Base-by-base conservation (phyloP, 768 basidiomycete species). In the Hygrophoropsis aurantiaca region DNA sequence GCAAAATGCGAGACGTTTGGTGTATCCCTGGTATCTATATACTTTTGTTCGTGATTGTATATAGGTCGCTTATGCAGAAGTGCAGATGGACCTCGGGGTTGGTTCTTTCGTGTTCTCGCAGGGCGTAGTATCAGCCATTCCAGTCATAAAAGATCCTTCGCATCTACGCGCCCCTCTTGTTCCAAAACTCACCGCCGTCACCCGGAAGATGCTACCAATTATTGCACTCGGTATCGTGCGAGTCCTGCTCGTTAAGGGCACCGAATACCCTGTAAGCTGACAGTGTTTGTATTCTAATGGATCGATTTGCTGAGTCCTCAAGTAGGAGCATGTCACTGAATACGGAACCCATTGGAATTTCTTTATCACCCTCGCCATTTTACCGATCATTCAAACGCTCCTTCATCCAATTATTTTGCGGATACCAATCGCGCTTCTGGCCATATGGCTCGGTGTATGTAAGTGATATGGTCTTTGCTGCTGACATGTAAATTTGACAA, bases 321-420 rank as follows among this genome's bases (percentile, higher is more conserved):
- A 19, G 25, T 73, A 86, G 94, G 97, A 98, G 71, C 97, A 98
- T 50, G 85, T 88, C 45, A 86, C 94, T 0, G 97, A 99, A 68
- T 98, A 98, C 54, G 97, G 97, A 0, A 81, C 82, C 0, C 95
- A 98, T 58, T 99, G 97, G 97, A 98, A 98, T 63, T 97, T 98
- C 69, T 99, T 99, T 76, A 78, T 98, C 55, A 97, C 97, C 0
- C 74, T 98, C 18, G 92, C 87, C 0, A 55, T 90, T 1, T 62
- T 97, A 5, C 94, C 94, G 0, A 59, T 90, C 3, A 66, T 89
- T 11, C 83, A 91, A 58, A 77, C 84, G 2, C 36, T 81, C 0
- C 63, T 94, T 3, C 85, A 88, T 46, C 88, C 90, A 0, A 20
- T 91, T 25, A 74, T 93, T 37, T 58, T 66, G 11, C 64, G 61